These are phyloP conservation scores for Lichtheimia ornata DNA, from an alignment of 371 early-diverging fungal genomes.

Conservation along the genomic window DNA sequence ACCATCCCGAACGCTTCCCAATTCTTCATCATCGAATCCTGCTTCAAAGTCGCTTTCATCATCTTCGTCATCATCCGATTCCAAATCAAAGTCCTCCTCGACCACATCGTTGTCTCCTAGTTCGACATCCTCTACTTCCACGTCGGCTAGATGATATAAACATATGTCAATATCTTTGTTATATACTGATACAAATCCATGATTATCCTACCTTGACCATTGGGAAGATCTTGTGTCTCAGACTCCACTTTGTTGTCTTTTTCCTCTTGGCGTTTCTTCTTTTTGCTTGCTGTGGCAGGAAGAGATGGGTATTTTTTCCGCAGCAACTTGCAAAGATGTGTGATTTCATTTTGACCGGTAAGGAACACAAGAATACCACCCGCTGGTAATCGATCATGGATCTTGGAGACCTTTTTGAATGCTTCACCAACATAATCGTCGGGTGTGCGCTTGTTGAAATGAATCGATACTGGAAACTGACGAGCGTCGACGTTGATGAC, in stretches of 20 bases:
- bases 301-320: slow-evolving; percentile 66
- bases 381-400: slow-evolving; percentile 86
- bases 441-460: slow-evolving; percentile 81
- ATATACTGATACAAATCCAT: background rate
- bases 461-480: slow-evolving; percentile 83
- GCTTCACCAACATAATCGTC: slow-evolving; percentile 80
- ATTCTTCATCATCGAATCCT: slow-evolving; percentile 51
- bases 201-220: slow-evolving; percentile 35
- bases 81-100: slow-evolving; percentile 58
- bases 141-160: slow-evolving; percentile 32
- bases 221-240: slow-evolving; percentile 27
- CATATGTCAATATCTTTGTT: background rate
- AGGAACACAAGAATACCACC: slow-evolving; percentile 93
- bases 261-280: slow-evolving; percentile 31
- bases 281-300: slow-evolving; percentile 33
- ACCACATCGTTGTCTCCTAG: slow-evolving; percentile 58
- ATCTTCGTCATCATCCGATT: slow-evolving; percentile 34
- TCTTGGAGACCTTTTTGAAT: slow-evolving; percentile 87
- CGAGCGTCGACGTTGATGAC: slow-evolving; percentile 95
- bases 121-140: slow-evolving; percentile 65
- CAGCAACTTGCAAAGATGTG: slow-evolving; percentile 72
- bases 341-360: slow-evolving; percentile 93
- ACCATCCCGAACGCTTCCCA: slow-evolving; percentile 38
- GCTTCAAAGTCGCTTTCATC: slow-evolving; percentile 37
- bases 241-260: slow-evolving; percentile 36